Evolutionary conservation across 1,139 yeast genomes (phyloP).

Genomic region (Geotrichum fermentans): DNA sequence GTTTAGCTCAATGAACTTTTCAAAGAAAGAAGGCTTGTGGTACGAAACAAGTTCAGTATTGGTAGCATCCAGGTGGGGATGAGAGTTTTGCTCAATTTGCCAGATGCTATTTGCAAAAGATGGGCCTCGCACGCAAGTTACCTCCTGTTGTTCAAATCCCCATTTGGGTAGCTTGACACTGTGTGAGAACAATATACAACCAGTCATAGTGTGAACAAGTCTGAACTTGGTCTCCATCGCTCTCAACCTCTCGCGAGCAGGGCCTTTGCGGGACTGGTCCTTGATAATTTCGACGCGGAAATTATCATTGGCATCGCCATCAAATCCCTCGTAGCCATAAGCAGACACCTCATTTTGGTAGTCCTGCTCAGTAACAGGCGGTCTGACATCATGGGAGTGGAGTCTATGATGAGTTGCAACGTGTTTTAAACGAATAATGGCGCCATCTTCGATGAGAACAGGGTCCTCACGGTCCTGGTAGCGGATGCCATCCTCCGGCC

Average conservation of each 20-base stretch:
- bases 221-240: slow-evolving; percentile 83
- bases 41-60: slow-evolving; percentile 58
- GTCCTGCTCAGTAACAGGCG: slow-evolving; percentile 87
- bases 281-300: slow-evolving; percentile 83
- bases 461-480: slow-evolving; percentile 32
- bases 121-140: slow-evolving; percentile 84
- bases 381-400: slow-evolving; percentile 93
- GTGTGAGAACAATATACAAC: slow-evolving; percentile 84
- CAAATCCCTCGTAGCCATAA: slow-evolving; percentile 87
- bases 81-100: slow-evolving; percentile 75
- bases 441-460: slow-evolving; percentile 67
- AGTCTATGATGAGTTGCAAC: slow-evolving; percentile 66
- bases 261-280: slow-evolving; percentile 50
- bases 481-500: slow-evolving; percentile 25
- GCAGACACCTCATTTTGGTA: slow-evolving; percentile 95
- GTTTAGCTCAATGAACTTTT: slow-evolving; percentile 74
- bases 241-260: slow-evolving; percentile 58
- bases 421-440: slow-evolving; percentile 75
- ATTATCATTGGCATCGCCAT: slow-evolving; percentile 94
- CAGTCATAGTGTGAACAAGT: slow-evolving; percentile 83
- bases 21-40: slow-evolving; percentile 56
- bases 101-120: slow-evolving; percentile 68
- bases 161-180: slow-evolving; percentile 83
- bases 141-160: slow-evolving; percentile 98
- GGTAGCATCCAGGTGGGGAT: slow-evolving; percentile 36